Percentiles rank a stretch among this genome's conserved stretches.
phyloP scores from a whole-genome alignment of 306 rosid species.

The Cucurbita argyrosperma region DNA sequence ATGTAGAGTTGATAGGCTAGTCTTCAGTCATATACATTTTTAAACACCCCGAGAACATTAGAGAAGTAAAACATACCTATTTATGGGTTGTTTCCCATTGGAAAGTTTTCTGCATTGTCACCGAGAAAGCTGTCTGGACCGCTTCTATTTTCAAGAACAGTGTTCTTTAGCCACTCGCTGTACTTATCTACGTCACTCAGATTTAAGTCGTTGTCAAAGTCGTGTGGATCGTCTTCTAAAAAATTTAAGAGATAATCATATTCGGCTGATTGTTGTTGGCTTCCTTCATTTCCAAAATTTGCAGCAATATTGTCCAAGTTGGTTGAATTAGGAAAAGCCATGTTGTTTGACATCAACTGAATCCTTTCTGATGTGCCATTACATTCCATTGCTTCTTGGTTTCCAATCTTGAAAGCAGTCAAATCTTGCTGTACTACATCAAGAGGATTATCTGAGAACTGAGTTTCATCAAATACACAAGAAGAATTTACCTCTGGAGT shows the following conservation, averaged over 20 bases:
- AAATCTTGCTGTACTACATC: neutral
- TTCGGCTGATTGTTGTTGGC: neutral
- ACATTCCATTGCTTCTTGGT: neutral
- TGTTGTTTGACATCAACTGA: neutral
- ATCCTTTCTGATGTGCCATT: neutral
- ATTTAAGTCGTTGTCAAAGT: neutral
- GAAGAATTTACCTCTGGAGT: neutral
- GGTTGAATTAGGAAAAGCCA: neutral
- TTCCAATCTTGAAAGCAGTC: neutral
- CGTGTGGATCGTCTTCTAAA: neutral
- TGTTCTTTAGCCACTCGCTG: neutral
- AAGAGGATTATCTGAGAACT: neutral
- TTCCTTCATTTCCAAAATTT: neutral
- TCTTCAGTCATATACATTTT: neutral
- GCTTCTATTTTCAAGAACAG: neutral
- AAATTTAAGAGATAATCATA: neutral
- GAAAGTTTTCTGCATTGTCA: neutral
- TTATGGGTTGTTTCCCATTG: neutral
- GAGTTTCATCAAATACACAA: neutral
- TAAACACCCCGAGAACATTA: neutral
- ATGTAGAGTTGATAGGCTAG: neutral
- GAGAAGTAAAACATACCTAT: neutral
- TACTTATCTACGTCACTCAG: conserved; percentile 2
- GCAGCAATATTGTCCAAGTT: neutral
- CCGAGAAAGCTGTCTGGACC: neutral